Base-by-base conservation (phyloP, 2,329 filamentous ascomycete genomes). In the Botrytis fragariae region DNA sequence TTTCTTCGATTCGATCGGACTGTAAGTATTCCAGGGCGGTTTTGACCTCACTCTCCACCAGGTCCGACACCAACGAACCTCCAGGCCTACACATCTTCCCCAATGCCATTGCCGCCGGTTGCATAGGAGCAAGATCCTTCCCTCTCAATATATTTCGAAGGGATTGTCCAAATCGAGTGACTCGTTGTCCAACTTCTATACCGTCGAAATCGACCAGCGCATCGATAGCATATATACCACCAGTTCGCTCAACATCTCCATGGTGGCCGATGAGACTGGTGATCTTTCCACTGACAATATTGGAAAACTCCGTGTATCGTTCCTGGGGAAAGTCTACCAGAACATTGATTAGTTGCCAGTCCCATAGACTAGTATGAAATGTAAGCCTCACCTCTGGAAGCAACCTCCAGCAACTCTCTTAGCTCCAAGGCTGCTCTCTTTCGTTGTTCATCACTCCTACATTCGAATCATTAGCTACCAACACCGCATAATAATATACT, bases 21-120 rank as follows among this genome's bases (percentile, higher is more conserved):
- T 98, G 95, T 73, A 99, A 89, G 93, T 95, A 98, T 84, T 99
- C 96, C 71, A 99, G 87, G 2, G 97, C 95, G 29, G 94, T 96
- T 82, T 98, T 97, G 75, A 98, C 95, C 83, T 99, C 95, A 72
- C 94, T 95, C 81, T 99, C 96, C 73, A 99, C 96, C 72, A 99
- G 86, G 82, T 98, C 95, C 12, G 95, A 97, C 62, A 97, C 97
- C 76, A 98, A 87, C 45, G 96, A 95, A 74, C 96, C 96, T 75
- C 96, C 96, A 0, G 96, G 96, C 77, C 93, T 91, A 75, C 95
- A 97, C 74, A 99, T 88, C 81, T 95, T 93, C 63, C 96, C 96
- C 42, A 99, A 87, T 6, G 95, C 95, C 77, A 92, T 90, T 60
- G 96, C 95, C 7, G 97, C 96, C 20, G 93, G 91, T 73, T 97